Base-by-base conservation (phyloP, 352 stramenopile species). In the Phytophthora europaea region DNA sequence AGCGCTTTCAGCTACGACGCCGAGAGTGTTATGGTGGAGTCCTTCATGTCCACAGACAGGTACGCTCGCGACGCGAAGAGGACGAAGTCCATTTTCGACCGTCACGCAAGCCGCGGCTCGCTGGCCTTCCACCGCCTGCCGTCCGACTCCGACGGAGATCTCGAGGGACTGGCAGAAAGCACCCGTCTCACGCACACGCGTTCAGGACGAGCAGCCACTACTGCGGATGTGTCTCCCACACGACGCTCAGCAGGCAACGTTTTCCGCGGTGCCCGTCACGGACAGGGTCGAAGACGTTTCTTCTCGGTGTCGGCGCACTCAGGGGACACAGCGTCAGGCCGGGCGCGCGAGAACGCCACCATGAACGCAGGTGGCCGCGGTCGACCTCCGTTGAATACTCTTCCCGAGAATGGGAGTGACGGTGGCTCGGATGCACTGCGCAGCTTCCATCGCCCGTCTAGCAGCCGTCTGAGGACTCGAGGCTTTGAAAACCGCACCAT, bases 1-100 rank as follows among this genome's bases (percentile, higher is more conserved):
- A 93, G 81, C 56, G 90, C 90, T 5, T 97, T 97, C 75, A 96
- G 90, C 70, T 97, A 97, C 78, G 90, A 97, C 38, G 89, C 90
- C 22, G 90, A 97, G 66, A 93, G 86, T 78, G 87, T 97, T 45
- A 96, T 97, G 90, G 90, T 95, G 28, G 88, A 96, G 73, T 94
- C 88, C 33, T 97, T 94, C 78, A 93, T 97, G 80, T 85, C 89
- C 0, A 92, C 85, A 7, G 84, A 96, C 61, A 79, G 88, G 6
- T 93, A 89, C 67, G 73, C 70, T 15, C 77, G 69, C 34, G 76
- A 82, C 16, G 61, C 73, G 2, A 83, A 83, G 59, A 85, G 79
- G n/a, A 79, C 82, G 7, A 81, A 80, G 18, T 69, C 81, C 6
- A 73, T 89, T 31, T 97, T 97, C 52, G 87, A 95, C 6, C 88